Base-by-base conservation (phyloP, 352 stramenopile genomes). In the Pythium folliculosum region DNA sequence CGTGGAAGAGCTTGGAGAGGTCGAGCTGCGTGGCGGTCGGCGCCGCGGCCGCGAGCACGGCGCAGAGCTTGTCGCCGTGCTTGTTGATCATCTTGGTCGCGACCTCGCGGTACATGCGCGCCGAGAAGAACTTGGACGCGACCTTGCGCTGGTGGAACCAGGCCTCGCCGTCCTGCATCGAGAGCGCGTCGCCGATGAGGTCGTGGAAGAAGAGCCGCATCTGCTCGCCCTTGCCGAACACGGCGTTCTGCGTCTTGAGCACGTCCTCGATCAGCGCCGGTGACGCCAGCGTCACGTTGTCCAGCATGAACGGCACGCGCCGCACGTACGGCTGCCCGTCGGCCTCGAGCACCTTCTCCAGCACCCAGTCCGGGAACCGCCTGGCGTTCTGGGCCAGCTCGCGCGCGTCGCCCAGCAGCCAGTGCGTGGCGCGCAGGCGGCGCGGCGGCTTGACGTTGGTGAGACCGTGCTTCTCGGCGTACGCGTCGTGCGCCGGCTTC, bases 61-160 rank as follows among this genome's bases (percentile, higher is more conserved):
- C 22, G 52, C 48, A 27, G 19, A 60, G 53, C n/a, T 22, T 12
- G n/a, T 50, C 35, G 0, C 17, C n/a, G 22, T 72, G 65, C 40
- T 62, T 67, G 44, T 72, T 58, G 45, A 72, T 48, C 23, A 55
- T 56, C 6, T 23, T 32, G 17, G 61, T 67, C 58, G 55, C 45
- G 48, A 55, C 23, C 4, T 68, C 59, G 13, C 65, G 59, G 5
- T 68, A 25, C 51, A 62, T 52, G n/a, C 61, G 59, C 25, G 37
- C 23, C 47, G 59, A 40, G 65, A 72, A 72, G 38, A 72, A 63
- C 27, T 62, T 60, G 50, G 38, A 60, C 19, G 49, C 40, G 44
- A 57, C 50, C 61, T 72, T 72, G 43, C 65, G 59, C 55, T 70
- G 63, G 44, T 73, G 55, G 27, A 77, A 63, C 70, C 43, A 52